Base-by-base conservation (phyloP, 148 eudicot genomes). In the Chenopodium formosanum region DNA sequence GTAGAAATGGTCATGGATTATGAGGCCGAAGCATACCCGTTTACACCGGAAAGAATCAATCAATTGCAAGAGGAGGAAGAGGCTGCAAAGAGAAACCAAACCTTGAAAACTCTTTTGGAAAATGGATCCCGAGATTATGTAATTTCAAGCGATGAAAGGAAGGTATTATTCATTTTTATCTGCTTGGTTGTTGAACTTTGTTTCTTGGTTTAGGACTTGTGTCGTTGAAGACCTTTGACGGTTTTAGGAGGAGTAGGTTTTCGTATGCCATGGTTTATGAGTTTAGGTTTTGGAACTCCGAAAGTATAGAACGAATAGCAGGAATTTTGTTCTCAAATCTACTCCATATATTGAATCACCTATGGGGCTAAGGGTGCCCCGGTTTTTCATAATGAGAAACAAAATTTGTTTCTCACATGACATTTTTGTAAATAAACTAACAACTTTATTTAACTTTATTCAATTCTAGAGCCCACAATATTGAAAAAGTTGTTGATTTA, bases 51-150 rank as follows among this genome's bases (percentile, higher is more conserved):
- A 83, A 82, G 90, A 74, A 32, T 86, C 56, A 37, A 64, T 37
- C 82, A 84, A n/a, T 78, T 89, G 83, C 86, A 86, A 78, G 90
- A 88, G 83, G 85, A 84, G 81, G 90, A 89, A 83, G 90, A 88
- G 78, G 86, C 72, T 0, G 89, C 88, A 9, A 86, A 62, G 82
- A 81, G 76, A 74, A 86, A 89, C 80, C 91, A 89, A 65, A 86
- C 74, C 62, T 76, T 89, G 83, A 86, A 80, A 74, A 82, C 87
- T 34, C 83, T 89, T 83, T 82, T 89, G 87, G 87, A 84, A 69
- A 65, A 78, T 78, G 83, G 71, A 23, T 66, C 90, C 76, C 88
- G 91, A 14, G 91, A 89, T 76, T 86, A 82, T 83, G 82, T 89
- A 74, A 76, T 89, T 60, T 78, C 87, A 44, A 81, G 83, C 74